These are phyloP conservation scores for Pascua guehoae DNA, from an alignment of 1,284 basidiomycete genomes.

Conservation along the genomic window DNA sequence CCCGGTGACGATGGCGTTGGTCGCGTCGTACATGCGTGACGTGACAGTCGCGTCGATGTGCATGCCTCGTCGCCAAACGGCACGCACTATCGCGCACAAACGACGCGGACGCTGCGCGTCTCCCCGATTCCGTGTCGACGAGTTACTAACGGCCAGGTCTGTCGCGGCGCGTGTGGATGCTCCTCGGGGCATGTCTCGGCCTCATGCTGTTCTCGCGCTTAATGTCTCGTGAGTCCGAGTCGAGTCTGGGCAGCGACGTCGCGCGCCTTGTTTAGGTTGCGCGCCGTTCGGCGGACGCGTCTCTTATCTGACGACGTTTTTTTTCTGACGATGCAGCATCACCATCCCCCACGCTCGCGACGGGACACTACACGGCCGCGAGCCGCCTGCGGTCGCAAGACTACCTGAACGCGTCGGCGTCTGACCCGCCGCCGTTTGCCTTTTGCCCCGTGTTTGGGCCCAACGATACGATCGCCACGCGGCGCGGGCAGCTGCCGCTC, in stretches of 20 bases:
- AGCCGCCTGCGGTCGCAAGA: constrained; percentile 25
- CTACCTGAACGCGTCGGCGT: constrained; percentile 51
- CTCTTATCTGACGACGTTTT: not conserved
- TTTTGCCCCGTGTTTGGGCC: constrained; percentile 87
- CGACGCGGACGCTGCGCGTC: too few relatives aligned
- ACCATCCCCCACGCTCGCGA: not conserved
- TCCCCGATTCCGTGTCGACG: too few relatives aligned
- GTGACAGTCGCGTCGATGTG: too few relatives aligned
- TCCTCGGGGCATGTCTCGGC: constrained; percentile 59
- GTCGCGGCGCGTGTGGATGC: constrained; percentile 61
- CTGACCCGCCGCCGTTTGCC: constrained; percentile 69
- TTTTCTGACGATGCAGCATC: not conserved
- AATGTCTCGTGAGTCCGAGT: constrained; percentile 49
- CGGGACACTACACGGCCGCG: constrained; percentile 15
- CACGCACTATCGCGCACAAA: too few relatives aligned
- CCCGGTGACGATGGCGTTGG: too few relatives aligned
- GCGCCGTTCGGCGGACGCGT: not conserved
- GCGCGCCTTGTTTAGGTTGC: too few relatives aligned
- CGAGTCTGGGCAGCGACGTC: too few relatives aligned
- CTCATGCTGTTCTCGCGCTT: constrained; percentile 64
- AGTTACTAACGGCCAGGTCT: constrained; percentile 27
- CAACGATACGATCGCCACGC: constrained; percentile 68
- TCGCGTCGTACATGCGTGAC: too few relatives aligned
- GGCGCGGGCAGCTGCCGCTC: constrained; percentile 70
- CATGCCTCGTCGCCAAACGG: too few relatives aligned